Base-by-base conservation (phyloP, 2,329 filamentous ascomycete species). In the Verticillium klebahnii region DNA sequence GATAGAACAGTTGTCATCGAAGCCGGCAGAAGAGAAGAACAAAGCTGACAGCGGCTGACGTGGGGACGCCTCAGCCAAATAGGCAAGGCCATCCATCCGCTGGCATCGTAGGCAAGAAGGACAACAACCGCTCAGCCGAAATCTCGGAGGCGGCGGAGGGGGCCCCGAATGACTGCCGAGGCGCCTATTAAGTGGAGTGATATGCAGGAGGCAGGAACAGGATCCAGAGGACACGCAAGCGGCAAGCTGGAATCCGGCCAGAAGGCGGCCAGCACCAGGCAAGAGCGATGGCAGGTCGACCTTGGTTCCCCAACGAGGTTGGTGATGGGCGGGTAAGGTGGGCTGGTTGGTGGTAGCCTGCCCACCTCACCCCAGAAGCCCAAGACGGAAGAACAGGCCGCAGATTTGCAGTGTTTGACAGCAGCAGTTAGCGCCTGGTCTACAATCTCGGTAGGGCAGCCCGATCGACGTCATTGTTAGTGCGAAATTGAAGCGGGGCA, bases 381-480 rank as follows among this genome's bases (percentile, higher is more conserved):
- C 37, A 40, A 50, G n/a, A 50, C 45, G n/a, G 45, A n/a, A 50
- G 45, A 25, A 50, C 7, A n/a, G 45, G 17, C 19, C 45, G 34
- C 34, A 36, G 34, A 36, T 36, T 36, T 14, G 34, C 45, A 50
- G 45, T 50, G 45, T 25, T 50, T 50, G 45, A 50, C 45, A 50
- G 39, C 45, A 14, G 19, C 45, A n/a, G 45, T n/a, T 50, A 50
- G 45, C 45, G 45, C 45, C 12, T 50, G 25, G 31, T 23, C 54
- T 56, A 31, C 31, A 29, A 57, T 57, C 56, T 57, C 56, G 56
- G 56, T 36, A 57, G 34, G 34, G 31, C 25, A 29, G 8, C 34
- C 56, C 56, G 56, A 58, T 58, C 56, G 56, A 57, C 56, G 56
- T 58, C 56, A 45, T 36, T 25, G 19, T 25, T 31, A 56, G 54